Conservation (phyloP, 2,329 filamentous ascomycete genomes). For the Alternaria longipes region DNA sequence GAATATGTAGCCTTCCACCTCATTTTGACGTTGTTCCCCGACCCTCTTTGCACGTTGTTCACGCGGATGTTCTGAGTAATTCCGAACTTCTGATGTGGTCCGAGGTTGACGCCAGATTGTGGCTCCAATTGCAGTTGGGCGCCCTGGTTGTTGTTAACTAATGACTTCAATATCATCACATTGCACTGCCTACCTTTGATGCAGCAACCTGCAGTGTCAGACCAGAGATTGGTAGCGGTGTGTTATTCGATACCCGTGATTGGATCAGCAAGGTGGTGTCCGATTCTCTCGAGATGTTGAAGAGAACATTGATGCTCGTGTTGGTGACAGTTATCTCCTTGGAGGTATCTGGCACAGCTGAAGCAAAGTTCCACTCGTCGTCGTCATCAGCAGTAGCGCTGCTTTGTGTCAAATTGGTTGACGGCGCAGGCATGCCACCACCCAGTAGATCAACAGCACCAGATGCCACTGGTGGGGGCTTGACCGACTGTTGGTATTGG, state of each 20-base stretch:
- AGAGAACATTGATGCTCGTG: constrained; percentile 74
- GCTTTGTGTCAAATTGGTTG: constrained; percentile 39
- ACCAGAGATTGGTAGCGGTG: constrained; percentile 74
- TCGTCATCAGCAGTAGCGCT: constrained; percentile 79
- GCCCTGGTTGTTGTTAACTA: constrained; percentile 62
- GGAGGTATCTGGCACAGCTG: constrained; percentile 77
- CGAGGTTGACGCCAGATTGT: constrained; percentile 80
- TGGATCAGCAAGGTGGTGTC: constrained; percentile 71
- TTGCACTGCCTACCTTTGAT: constrained; percentile 72
- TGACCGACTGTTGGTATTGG: constrained; percentile 58
- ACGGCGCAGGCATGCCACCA: constrained; percentile 37
- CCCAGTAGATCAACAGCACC: constrained; percentile 50
- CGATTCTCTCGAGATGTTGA: constrained; percentile 71
- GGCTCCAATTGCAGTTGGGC: constrained; percentile 84
- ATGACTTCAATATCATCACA: background rate
- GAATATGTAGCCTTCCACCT: constrained; percentile 88
- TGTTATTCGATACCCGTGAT: constrained; percentile 86
- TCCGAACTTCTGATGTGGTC: constrained; percentile 75
- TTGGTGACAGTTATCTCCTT: constrained; percentile 75
- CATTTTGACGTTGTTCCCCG: constrained; percentile 84
- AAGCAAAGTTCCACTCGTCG: constrained; percentile 95
- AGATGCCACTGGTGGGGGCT: constrained; percentile 45
- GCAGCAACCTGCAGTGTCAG: constrained; percentile 93
- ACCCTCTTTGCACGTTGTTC: constrained; percentile 74
- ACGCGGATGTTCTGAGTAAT: constrained; percentile 84